phyloP scores from a whole-genome alignment of 345 rosid species.

The Nasturtium officinale region DNA sequence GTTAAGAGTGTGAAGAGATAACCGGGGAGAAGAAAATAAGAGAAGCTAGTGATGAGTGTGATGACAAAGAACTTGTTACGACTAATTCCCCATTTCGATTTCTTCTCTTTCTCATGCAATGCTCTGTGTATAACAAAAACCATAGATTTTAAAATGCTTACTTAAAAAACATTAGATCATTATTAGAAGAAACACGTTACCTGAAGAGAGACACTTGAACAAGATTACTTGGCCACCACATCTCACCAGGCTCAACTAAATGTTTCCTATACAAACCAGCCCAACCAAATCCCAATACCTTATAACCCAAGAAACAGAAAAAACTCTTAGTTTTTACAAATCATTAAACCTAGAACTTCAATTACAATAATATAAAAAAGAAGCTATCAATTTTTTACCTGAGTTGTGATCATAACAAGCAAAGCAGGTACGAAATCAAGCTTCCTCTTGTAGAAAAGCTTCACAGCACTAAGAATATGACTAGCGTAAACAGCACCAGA shows the following conservation, averaged over 20 bases:
- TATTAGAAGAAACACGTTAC: constrained; percentile 40
- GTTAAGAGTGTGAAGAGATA: constrained; percentile 57
- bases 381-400: constrained; percentile 46
- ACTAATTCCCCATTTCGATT: constrained; percentile 50
- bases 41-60: constrained; percentile 58
- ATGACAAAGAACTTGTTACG: constrained; percentile 68
- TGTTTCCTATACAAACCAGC: constrained; percentile 64
- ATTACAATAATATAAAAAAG: background rate
- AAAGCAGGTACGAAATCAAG: constrained; percentile 67
- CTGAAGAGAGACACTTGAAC: constrained; percentile 87
- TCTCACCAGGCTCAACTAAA: constrained; percentile 79
- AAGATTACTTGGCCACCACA: constrained; percentile 88
- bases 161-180: background rate
- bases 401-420: constrained; percentile 75
- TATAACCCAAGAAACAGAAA: constrained; percentile 48
- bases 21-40: constrained; percentile 67
- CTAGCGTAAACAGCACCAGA: constrained; percentile 76
- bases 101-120: constrained; percentile 64
- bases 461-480: constrained; percentile 73
- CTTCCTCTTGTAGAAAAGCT: constrained; percentile 58
- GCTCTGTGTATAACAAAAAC: constrained; percentile 52
- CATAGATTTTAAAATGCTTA: background rate
- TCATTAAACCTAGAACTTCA: constrained; percentile 10
- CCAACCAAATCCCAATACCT: constrained; percentile 91
- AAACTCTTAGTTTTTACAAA: background rate